Conservation (phyloP, 75 land plant genomes). For the Sequoia sempervirens region DNA sequence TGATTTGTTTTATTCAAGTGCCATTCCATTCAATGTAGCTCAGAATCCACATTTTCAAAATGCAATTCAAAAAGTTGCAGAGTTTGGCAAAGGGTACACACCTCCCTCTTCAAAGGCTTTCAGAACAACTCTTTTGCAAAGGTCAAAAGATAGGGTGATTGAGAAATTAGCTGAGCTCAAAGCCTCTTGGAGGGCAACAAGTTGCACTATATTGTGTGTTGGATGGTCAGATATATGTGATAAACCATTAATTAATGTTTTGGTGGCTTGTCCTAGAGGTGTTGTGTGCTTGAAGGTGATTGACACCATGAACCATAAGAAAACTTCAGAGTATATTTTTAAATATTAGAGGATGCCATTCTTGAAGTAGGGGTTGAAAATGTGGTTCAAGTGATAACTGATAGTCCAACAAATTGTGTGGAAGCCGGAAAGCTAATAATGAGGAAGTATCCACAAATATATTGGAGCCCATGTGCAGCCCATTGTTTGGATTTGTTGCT, state of each 20-base stretch:
- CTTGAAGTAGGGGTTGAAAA: constrained; percentile 38
- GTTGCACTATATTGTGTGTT: no score
- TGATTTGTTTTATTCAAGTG: neutral
- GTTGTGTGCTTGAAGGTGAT: neutral
- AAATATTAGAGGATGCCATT: neutral
- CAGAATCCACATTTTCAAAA: neutral
- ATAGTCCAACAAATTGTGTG: constrained; percentile 20
- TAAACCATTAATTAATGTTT: neutral
- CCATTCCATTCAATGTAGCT: neutral
- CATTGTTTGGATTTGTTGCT: constrained; percentile 43
- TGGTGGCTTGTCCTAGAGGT: neutral
- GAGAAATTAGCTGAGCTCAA: no score
- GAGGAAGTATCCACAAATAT: constrained; percentile 35
- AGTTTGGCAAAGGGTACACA: no score
- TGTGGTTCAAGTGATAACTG: constrained; percentile 62
- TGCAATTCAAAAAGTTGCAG: neutral
- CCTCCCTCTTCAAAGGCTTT: no score
- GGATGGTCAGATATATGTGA: no score
- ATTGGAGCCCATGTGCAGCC: constrained; percentile 59
- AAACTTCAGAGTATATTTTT: neutral
- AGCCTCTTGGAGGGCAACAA: no score
- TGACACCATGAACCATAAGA: neutral
- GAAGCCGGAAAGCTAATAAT: constrained; percentile 35
- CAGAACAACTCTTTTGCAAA: no score
- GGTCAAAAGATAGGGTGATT: no score